Conservation (phyloP, 331 rosid genomes). For the Arachis monticola region DNA sequence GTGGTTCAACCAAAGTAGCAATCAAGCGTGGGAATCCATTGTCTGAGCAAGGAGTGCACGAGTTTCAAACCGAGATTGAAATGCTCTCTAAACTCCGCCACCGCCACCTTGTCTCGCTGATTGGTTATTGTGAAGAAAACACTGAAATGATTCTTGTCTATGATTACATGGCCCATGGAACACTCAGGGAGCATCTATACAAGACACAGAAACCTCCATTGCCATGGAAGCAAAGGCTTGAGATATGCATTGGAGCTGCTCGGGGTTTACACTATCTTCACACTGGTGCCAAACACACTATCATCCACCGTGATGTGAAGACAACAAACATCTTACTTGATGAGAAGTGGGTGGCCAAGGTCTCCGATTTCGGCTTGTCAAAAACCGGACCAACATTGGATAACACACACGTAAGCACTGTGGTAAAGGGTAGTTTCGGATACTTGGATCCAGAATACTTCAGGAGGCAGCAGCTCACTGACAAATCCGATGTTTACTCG, state of each 20-base stretch:
- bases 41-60: slow-evolving; percentile 97
- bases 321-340: slow-evolving; percentile 96
- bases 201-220: slow-evolving; percentile 95
- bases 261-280: slow-evolving; percentile 97
- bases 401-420: slow-evolving; percentile 97
- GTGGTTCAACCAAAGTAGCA: slow-evolving; percentile 79
- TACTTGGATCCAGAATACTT: slow-evolving; percentile 99
- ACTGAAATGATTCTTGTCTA: slow-evolving; percentile 98
- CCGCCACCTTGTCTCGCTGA: slow-evolving; percentile 94
- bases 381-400: slow-evolving; percentile 99
- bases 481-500: slow-evolving; percentile 97
- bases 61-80: slow-evolving; percentile 97
- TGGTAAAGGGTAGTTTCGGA: slow-evolving; percentile 97
- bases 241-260: slow-evolving; percentile 97
- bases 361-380: slow-evolving; percentile 96
- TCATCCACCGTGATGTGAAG: slow-evolving; percentile 97
- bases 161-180: slow-evolving; percentile 94
- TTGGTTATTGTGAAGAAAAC: slow-evolving; percentile 98
- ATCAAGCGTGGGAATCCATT: slow-evolving; percentile 97
- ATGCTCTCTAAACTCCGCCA: slow-evolving; percentile 99
- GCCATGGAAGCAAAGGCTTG: slow-evolving; percentile 99
- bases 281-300: slow-evolving; percentile 98
- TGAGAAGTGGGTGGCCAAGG: slow-evolving; percentile 99
- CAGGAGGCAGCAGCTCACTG: slow-evolving; percentile 96
- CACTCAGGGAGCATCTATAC: slow-evolving; percentile 96